Percentiles rank a stretch among this genome's conserved stretches.
Conservation (phyloP, 2,329 filamentous ascomycete genomes). For the Penicillium rolfsii region DNA sequence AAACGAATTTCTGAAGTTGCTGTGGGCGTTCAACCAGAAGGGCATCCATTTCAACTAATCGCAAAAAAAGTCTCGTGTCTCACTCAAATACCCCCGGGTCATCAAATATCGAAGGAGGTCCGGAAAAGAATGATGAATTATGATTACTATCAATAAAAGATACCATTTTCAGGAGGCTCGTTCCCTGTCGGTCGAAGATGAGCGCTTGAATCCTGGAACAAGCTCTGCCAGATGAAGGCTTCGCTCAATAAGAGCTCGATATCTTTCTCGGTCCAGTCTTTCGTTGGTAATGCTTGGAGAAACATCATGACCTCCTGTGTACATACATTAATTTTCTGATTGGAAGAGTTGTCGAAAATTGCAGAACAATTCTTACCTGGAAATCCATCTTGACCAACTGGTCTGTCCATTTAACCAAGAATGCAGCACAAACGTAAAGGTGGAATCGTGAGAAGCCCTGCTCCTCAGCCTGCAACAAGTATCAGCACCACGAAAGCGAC, state of each 20-base stretch:
- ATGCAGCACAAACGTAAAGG: constrained; percentile 96
- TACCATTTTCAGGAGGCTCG: constrained; percentile 39
- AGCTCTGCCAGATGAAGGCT: constrained; percentile 97
- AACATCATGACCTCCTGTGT: constrained; percentile 99
- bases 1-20: constrained; percentile 81
- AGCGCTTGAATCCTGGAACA: constrained; percentile 92
- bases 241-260: constrained; percentile 94
- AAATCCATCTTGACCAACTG: constrained; percentile 97
- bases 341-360: neutral
- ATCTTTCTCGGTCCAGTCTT: constrained; percentile 95
- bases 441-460: constrained; percentile 98
- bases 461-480: constrained; percentile 76
- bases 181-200: constrained; percentile 63
- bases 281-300: constrained; percentile 88
- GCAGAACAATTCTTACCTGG: constrained; percentile 46
- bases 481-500: constrained; percentile 20
- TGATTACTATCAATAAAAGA: constrained; percentile 41
- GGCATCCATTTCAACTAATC: constrained; percentile 84
- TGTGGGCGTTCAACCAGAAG: constrained; percentile 85
- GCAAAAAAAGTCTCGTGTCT: neutral
- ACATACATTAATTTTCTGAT: constrained; percentile 20
- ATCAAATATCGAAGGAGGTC: constrained; percentile 19
- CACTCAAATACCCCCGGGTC: constrained; percentile 4
- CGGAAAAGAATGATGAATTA: constrained; percentile 35
- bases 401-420: constrained; percentile 97